Evolutionary conservation across 2,329 filamentous ascomycete species (phyloP).

Genomic region (Sarocladium kiliense): DNA sequence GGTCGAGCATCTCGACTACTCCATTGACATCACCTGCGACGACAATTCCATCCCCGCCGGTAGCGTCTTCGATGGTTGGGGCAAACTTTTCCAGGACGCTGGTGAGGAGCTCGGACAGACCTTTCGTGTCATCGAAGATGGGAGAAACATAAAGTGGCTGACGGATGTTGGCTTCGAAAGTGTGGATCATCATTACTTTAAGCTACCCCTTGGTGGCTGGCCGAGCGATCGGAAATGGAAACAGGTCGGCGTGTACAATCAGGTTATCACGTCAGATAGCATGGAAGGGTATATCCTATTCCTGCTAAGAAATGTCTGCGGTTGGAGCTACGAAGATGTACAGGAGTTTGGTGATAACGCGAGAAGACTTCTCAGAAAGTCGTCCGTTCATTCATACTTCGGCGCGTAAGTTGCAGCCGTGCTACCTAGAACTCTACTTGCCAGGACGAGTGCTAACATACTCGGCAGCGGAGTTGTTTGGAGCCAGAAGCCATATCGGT

Average conservation of each 20-base stretch:
- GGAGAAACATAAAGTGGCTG: constrained; percentile 17
- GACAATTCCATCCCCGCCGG: constrained; percentile 14
- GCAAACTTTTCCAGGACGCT: constrained; percentile 19
- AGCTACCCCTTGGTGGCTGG: constrained; percentile 38
- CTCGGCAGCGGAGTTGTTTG: constrained; percentile 5
- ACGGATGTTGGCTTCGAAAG: constrained; percentile 29
- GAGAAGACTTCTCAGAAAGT: not conserved
- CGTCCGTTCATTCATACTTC: constrained; percentile 9
- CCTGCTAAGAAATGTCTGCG: not conserved
- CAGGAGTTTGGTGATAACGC: not conserved
- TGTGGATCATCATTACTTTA: constrained; percentile 24
- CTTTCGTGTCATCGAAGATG: constrained; percentile 16
- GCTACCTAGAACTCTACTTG: too few species aligned
- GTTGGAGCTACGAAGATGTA: constrained; percentile 7
- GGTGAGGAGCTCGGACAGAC: constrained; percentile 22
- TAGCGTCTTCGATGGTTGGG: constrained; percentile 23
- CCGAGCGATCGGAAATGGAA: constrained; percentile 35
- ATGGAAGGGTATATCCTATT: constrained; percentile 9
- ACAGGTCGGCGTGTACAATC: constrained; percentile 25
- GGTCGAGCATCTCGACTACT: constrained; percentile 23
- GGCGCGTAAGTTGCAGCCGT: constrained; percentile 5
- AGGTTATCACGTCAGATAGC: constrained; percentile 2
- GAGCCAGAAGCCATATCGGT: constrained; percentile 5
- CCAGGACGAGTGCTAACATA: not conserved
- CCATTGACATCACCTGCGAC: constrained; percentile 21